Base-by-base conservation (phyloP, 2,329 filamentous ascomycete genomes). In the Grosmannia penicillata region DNA sequence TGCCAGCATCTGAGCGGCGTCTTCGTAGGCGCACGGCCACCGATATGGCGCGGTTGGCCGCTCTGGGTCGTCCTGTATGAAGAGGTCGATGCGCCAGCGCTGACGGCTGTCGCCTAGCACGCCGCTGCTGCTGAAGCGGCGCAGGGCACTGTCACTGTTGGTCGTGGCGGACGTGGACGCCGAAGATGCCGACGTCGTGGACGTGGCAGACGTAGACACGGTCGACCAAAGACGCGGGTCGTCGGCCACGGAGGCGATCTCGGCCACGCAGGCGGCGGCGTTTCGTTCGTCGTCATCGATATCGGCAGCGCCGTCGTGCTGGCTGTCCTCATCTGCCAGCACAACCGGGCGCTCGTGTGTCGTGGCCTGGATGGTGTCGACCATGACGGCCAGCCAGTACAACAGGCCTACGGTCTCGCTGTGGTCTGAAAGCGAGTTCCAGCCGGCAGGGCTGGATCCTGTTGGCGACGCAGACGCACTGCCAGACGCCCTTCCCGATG, bases 381-480 rank as follows among this genome's bases (percentile, higher is more conserved):
- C 68, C 70, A 75, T 75, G 33, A 73, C 56, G 0, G 65, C 66
- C 14, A 75, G 54, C 71, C 71, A 75, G 47, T 68, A 74, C 3
- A 75, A 48, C 10, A 75, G 52, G 11, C 66, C 60, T 21, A 75
- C 56, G 0, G 71, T 73, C 10, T 60, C 50, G 7, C 51, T 50
- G 6, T 61, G 55, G 19, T 48, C 45, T 4, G 35, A 6, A 8
- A 21, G 14, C 8, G 9, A 8, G 8, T n/a, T n/a, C n/a, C n/a
- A n/a, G n/a, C n/a, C n/a, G n/a, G n/a, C n/a, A n/a, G n/a, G n/a
- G n/a, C n/a, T n/a, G n/a, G n/a, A n/a, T n/a, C n/a, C n/a, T n/a
- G n/a, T n/a, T n/a, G n/a, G 24, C 11, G 24, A 25, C 24, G 24
- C 7, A 11, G 24, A 25, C 24, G 24, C 7, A 11, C 7, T 8